These are phyloP conservation scores for Dactylorhiza incarnata DNA, from an alignment of 106 monocot species.

Conservation along the genomic window DNA sequence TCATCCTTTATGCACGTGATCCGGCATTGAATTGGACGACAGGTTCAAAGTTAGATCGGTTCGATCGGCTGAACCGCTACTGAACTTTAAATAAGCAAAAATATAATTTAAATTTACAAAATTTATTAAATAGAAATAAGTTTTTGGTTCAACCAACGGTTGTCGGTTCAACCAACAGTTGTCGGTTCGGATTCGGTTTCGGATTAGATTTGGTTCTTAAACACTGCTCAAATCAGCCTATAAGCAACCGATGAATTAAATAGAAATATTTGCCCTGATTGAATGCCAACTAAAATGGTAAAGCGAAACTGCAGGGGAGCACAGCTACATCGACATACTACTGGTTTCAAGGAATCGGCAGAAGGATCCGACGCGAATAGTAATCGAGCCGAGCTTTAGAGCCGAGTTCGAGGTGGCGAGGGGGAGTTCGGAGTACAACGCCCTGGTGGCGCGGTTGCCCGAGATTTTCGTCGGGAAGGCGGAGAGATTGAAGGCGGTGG, in stretches of 20 bases:
- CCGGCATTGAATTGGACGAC: no score
- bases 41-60: no score
- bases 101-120: no score
- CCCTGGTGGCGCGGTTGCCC: conserved; percentile 52
- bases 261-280: neutral
- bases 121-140: no score
- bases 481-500: conserved; percentile 41
- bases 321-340: conserved; percentile 65
- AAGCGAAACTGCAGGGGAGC: conserved; percentile 49
- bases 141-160: no score
- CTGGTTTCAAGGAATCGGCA: conserved; percentile 28
- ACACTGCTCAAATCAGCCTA: no score
- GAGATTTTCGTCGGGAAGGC: conserved; percentile 78
- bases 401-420: conserved; percentile 83
- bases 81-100: no score
- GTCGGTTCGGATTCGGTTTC: no score
- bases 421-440: conserved; percentile 47
- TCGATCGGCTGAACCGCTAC: no score
- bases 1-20: no score
- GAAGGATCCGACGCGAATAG: conserved; percentile 29
- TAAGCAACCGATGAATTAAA: neutral
- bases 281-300: neutral
- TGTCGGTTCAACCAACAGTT: no score
- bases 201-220: no score
- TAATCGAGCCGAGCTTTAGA: conserved; percentile 70